Conservation (phyloP, 306 rosid species). For the Pterocarpus macrocarpus region DNA sequence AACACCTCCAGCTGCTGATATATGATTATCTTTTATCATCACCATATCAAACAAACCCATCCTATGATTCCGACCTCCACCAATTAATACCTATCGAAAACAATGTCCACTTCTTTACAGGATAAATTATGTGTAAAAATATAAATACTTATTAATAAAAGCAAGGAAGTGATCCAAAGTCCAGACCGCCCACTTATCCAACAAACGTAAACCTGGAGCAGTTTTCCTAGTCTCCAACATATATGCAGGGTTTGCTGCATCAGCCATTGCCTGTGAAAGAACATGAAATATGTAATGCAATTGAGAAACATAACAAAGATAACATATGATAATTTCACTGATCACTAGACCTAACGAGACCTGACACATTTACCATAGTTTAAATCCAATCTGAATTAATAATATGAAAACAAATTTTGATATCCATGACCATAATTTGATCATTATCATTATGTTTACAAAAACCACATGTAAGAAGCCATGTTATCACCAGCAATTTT, state of each 20-base stretch:
- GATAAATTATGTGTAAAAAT: conserved; percentile 12
- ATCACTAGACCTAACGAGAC: conserved; percentile 6
- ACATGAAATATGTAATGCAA: conserved; percentile 29
- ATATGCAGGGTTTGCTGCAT: conserved; percentile 84
- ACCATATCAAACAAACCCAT: conserved; percentile 96
- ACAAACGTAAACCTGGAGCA: conserved; percentile 90
- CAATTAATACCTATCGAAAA: conserved; percentile 74
- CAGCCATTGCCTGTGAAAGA: conserved; percentile 79
- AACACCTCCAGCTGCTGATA: conserved; percentile 84
- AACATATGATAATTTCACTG: neutral
- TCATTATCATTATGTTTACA: conserved; percentile 14
- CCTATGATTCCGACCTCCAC: conserved; percentile 91
- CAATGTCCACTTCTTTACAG: conserved; percentile 9
- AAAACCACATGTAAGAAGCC: neutral
- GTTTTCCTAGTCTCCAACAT: conserved; percentile 91
- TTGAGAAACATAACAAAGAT: conserved; percentile 21
- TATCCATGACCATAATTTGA: neutral
- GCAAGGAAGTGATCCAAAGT: conserved; percentile 56
- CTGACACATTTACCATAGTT: conserved; percentile 25
- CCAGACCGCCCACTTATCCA: conserved; percentile 95
- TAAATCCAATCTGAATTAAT: neutral
- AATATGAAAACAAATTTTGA: conserved; percentile 8
- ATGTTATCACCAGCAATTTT: conserved; percentile 5
- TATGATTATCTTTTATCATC: conserved; percentile 95
- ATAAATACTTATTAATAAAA: conserved; percentile 27